Evolutionary conservation across 495 filamentous ascomycete species (phyloP).

Genomic region (Baudoinia panamericana): DNA sequence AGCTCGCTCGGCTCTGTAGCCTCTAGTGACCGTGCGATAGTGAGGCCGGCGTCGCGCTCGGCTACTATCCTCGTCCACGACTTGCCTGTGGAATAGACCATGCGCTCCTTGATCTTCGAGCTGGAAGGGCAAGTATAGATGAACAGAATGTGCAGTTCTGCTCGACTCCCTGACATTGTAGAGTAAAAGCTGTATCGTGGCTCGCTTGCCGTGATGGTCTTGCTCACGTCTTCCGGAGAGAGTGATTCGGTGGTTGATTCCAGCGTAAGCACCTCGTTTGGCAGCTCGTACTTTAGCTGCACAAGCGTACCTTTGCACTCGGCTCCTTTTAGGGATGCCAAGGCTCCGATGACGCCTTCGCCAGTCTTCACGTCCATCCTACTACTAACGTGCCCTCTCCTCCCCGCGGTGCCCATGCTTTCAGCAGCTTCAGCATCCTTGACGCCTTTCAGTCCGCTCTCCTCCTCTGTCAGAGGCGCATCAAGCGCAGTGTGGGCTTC

Average conservation of each 20-base stretch:
- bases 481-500: constrained; percentile 48
- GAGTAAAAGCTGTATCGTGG: constrained; percentile 88
- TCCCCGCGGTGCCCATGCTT: constrained; percentile 51
- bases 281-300: constrained; percentile 68
- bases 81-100: constrained; percentile 85
- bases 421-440: constrained; percentile 70
- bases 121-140: constrained; percentile 82
- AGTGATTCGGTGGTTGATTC: constrained; percentile 41
- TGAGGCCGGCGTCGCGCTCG: constrained; percentile 53
- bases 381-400: constrained; percentile 41
- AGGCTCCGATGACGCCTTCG: constrained; percentile 49
- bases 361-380: constrained; percentile 44
- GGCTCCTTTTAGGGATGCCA: constrained; percentile 32
- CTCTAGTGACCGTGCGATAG: constrained; percentile 54
- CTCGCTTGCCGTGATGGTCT: constrained; percentile 60
- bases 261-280: constrained; percentile 66
- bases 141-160: constrained; percentile 56
- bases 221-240: constrained; percentile 36
- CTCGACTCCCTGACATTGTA: constrained; percentile 30
- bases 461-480: constrained; percentile 79
- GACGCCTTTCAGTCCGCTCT: constrained; percentile 62
- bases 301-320: constrained; percentile 49
- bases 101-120: constrained; percentile 78
- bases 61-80: constrained; percentile 55
- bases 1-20: constrained; percentile 65